phyloP scores from a whole-genome alignment of 371 early-diverging fungal genomes.

The Apophysomyces elegans region DNA sequence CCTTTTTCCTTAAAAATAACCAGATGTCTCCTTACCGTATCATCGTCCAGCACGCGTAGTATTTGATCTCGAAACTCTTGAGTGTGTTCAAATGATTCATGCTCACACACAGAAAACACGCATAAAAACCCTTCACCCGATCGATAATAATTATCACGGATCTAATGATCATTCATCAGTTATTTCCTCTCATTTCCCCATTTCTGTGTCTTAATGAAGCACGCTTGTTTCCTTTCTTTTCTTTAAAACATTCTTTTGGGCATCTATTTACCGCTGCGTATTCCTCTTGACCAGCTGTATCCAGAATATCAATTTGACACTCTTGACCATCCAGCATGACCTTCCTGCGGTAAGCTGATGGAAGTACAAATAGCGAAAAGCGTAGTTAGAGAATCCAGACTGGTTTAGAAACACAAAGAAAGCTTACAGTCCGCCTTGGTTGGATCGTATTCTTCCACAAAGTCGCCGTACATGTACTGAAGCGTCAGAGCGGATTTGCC shows the following conservation, averaged over 20 bases:
- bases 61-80: constrained; percentile 88
- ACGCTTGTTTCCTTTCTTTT: no score
- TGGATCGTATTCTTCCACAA: constrained; percentile 92
- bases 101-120: constrained; percentile 82
- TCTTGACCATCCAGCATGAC: constrained; percentile 68
- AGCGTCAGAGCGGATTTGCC: constrained; percentile 89
- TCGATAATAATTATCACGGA: constrained; percentile 89
- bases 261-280: constrained; percentile 61
- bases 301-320: constrained; percentile 87
- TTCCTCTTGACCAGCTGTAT: constrained; percentile 93
- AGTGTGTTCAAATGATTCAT: constrained; percentile 80
- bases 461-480: constrained; percentile 90
- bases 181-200: neutral
- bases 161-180: constrained; percentile 37
- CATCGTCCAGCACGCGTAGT: constrained; percentile 81
- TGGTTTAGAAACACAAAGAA: no score
- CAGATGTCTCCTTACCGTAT: constrained; percentile 47
- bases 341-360: constrained; percentile 66
- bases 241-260: no score
- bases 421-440: constrained; percentile 80
- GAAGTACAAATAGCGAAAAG: neutral
- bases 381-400: neutral
- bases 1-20: neutral
- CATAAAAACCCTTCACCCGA: constrained; percentile 88
- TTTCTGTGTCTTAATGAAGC: neutral